Evolutionary conservation across 1,139 yeast species (phyloP), one percentile per base, ranked within the genome.

Genomic region (Taiozyma sp.): DNA sequence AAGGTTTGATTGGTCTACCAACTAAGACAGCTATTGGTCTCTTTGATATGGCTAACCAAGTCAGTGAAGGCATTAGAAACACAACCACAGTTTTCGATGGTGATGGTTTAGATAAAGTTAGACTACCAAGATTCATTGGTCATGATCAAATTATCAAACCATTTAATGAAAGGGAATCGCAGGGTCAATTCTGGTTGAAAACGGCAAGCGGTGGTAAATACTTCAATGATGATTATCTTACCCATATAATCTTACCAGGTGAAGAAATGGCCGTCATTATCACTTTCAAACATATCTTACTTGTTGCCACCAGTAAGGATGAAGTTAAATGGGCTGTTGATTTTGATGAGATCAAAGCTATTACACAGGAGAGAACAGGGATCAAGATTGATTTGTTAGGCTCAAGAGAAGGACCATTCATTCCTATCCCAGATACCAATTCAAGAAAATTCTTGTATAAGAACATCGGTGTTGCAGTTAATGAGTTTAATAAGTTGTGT

Each of bases 21-120:
- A 91, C 99, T 0, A 95, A 95, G 70, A 90, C 99, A 0, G 97
- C 97, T 0, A 91, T 93, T 63, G 99, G 99, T 8, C 68, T 93
- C 36, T 86, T 95, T 62, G 99, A 95, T 65, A 75, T 95, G 58
- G 97, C 99, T 0, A 87, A 90, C 46, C 92, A 90, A 69, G 84
- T 93, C 30, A 85, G 96, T 70, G 98, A 92, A 66, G 98, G 98
- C 27, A 92, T 95, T 47, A 79, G 93, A 54, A 91, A 87, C 65
- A 89, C 98, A 0, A 90, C 99, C 0, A 89, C 97, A 0, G 93
- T 89, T 2, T 87, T 91, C 65, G 97, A 90, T 66, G 81, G 81
- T 4, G 92, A 85, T 47, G 87, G 87, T 0, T 78, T 92, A 48
- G 89, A 84, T 53, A 84, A 89, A 57, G 90, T 89, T 1, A 79